Conservation (phyloP, 2,329 filamentous ascomycete genomes). For the Alternaria sp. region DNA sequence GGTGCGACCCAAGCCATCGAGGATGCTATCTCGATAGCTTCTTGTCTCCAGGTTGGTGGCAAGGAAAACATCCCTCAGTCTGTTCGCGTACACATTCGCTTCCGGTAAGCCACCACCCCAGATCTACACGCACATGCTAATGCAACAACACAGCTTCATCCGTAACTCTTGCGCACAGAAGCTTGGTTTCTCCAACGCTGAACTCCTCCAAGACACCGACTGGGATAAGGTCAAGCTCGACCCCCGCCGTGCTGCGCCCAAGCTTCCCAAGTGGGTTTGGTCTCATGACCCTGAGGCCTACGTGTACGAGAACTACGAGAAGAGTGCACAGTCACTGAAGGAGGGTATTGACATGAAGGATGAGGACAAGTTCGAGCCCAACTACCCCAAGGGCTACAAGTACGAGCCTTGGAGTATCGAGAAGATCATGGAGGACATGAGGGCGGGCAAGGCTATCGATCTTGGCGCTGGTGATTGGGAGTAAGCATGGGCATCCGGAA, state of each 20-base stretch:
- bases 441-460: slow-evolving; percentile 45
- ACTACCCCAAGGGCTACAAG: slow-evolving; percentile 55
- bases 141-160: slow-evolving; percentile 49
- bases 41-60: slow-evolving; percentile 57
- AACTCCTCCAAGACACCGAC: slow-evolving; percentile 59
- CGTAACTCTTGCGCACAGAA: slow-evolving; percentile 61
- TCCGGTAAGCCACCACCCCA: slow-evolving; percentile 45
- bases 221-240: slow-evolving; percentile 60
- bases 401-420: slow-evolving; percentile 56
- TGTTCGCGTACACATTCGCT: slow-evolving; percentile 53
- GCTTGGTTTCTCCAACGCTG: slow-evolving; percentile 58
- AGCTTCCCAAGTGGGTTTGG: slow-evolving; percentile 59
- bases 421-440: slow-evolving; percentile 53
- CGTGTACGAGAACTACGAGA: slow-evolving; percentile 55
- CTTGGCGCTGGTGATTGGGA: slow-evolving; percentile 51
- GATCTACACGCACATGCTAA: slow-evolving; percentile 5
- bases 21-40: slow-evolving; percentile 56
- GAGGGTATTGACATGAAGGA: slow-evolving; percentile 55
- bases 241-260: slow-evolving; percentile 55
- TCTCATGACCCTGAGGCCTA: slow-evolving; percentile 57
- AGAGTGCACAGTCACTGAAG: slow-evolving; percentile 54
- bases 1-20: slow-evolving; percentile 60
- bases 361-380: slow-evolving; percentile 53
- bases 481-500: slow-evolving; percentile 13
- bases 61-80: slow-evolving; percentile 51